Evolutionary conservation across 169 alveolate species (phyloP).

Genomic region (Plasmodium adleri): DNA sequence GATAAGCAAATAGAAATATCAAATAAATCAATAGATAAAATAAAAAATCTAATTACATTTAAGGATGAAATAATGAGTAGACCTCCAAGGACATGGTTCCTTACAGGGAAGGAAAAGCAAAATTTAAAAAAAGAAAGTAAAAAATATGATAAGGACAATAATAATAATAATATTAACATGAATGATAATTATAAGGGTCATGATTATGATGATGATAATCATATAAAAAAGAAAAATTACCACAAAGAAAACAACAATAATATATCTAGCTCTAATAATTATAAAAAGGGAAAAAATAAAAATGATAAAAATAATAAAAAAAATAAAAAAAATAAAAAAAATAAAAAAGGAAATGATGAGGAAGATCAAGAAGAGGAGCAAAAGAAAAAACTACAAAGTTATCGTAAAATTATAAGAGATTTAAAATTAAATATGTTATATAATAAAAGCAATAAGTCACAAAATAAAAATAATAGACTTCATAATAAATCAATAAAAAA

Average conservation of each 20-base stretch:
- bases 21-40: slow-evolving; percentile 81
- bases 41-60: slow-evolving; percentile 82
- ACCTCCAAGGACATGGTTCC: slow-evolving; percentile 81
- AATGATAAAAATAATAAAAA: not conserved
- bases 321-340: slow-evolving; percentile 1
- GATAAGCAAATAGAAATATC: slow-evolving; percentile 85
- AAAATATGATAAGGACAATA: slow-evolving; percentile 8
- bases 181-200: slow-evolving; percentile 10
- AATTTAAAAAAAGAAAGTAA: slow-evolving; percentile 27
- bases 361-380: slow-evolving; percentile 6
- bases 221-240: slow-evolving; percentile 53
- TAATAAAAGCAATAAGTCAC: not conserved
- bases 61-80: slow-evolving; percentile 86
- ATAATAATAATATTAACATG: not conserved
- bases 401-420: slow-evolving; percentile 52
- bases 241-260: slow-evolving; percentile 24
- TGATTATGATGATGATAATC: slow-evolving; percentile 54
- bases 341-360: slow-evolving; percentile 2
- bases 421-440: slow-evolving; percentile 43
- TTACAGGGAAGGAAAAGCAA: slow-evolving; percentile 68
- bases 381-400: slow-evolving; percentile 41
- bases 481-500: not conserved
- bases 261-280: not conserved
- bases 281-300: not conserved
- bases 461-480: slow-evolving; percentile 15